Base-by-base conservation (phyloP, 352 stramenopile genomes). In the Aphanomyces euteiches region DNA sequence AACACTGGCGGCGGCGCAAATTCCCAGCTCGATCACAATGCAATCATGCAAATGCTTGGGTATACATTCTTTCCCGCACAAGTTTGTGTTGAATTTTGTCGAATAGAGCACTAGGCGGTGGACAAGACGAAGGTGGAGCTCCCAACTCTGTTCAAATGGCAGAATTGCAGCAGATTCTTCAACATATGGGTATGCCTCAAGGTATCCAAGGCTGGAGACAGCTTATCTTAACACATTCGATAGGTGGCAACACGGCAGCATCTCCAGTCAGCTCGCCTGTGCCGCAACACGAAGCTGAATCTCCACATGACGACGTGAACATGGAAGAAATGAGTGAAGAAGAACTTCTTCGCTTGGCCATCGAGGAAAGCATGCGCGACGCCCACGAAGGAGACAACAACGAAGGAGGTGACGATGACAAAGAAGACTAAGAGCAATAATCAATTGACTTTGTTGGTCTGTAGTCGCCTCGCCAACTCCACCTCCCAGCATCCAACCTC, bases 41-140 rank as follows among this genome's bases (percentile, higher is more conserved):
- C 87, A 53, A 93, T 96, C 75, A 94, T 96, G 87, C 87, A 96
- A 74, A 93, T 96, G 84, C 82, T 96, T 39, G 88, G 87, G 79
- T 89, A 78, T 21, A 72, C 56, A 37, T 12, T 21, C 47, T 38
- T 19, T 67, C 5, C 41, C 5, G 47, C 5, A n/a, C 19, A 60
- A 54, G 19, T 68, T 19, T 63, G 28, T 8, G 28, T 8, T 59
- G 34, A 61, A 37, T 47, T 72, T 13, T 65, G 37, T 70, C 5
- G 13, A 53, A 10, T 47, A 89, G 82, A 8, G 87, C 87, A 12
- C 90, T 95, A 80, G 82, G 84, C 21, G 82, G 80, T 21, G 84
- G 87, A 21, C 82, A 93, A 28, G 81, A 89, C 50, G 80, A 82
- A 12, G 84, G 83, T 34, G 72, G 64, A 45, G 74, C 47, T 15